phyloP scores from a whole-genome alignment of 192 early-diverging fungal species.

The Backusella macrospora region DNA sequence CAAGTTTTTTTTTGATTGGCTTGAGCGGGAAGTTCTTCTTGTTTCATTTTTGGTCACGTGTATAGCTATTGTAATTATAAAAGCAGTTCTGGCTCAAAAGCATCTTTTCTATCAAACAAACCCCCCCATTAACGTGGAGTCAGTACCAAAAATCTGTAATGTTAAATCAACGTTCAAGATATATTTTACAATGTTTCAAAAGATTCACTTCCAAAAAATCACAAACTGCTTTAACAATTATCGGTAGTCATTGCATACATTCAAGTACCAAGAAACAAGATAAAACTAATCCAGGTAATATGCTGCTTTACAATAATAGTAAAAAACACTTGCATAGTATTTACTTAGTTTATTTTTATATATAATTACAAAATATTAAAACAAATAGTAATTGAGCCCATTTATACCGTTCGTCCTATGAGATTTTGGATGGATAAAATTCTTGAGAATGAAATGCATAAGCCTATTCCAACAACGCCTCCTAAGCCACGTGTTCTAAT shows the following conservation, averaged over 20 bases:
- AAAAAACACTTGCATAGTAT: background rate
- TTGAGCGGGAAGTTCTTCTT: background rate
- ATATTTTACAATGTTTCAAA: background rate
- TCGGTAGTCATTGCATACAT: background rate
- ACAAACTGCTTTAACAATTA: background rate
- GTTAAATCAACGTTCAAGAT: background rate
- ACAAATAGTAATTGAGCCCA: background rate
- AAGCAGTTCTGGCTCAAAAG: background rate
- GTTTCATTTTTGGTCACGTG: background rate
- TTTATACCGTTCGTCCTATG: conserved; percentile 41
- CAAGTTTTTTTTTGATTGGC: background rate
- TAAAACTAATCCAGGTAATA: conserved; percentile 1
- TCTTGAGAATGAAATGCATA: conserved; percentile 24
- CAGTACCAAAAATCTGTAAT: background rate
- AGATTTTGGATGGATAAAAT: conserved; percentile 50
- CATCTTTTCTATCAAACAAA: background rate
- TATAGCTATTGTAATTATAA: background rate
- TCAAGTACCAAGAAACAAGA: background rate
- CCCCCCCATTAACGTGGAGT: background rate
- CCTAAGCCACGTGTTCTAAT: conserved; percentile 13
- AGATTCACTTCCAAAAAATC: background rate
- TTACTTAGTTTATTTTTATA: background rate
- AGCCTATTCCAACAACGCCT: conserved; percentile 12
- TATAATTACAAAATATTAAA: background rate
- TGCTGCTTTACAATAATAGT: background rate